Evolutionary conservation across 805 yeast species (phyloP).

Genomic region (Lachancea meyersii): DNA sequence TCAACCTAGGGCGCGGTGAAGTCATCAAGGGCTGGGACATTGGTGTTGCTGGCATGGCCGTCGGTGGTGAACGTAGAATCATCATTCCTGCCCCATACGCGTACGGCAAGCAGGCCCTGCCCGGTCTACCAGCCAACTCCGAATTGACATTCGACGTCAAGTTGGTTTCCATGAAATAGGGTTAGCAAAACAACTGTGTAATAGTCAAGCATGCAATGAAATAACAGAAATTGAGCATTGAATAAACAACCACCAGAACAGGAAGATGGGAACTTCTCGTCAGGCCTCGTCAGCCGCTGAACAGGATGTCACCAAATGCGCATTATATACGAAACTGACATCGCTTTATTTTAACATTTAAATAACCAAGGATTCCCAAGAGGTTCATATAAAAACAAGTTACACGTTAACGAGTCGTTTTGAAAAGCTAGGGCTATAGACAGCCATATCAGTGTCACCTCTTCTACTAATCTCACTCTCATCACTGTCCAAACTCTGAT

Average conservation of each 20-base stretch:
- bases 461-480: too few relatives aligned
- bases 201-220: background rate
- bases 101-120: conserved; percentile 87
- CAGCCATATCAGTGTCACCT: too few relatives aligned
- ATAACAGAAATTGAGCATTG: background rate
- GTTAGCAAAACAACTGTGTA: background rate
- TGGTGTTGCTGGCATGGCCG: conserved; percentile 98
- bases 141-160: conserved; percentile 95
- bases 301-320: too few relatives aligned
- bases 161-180: conserved; percentile 81
- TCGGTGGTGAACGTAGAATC: conserved; percentile 98
- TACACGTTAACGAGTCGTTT: too few relatives aligned
- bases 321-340: too few relatives aligned
- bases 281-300: too few relatives aligned
- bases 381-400: too few relatives aligned
- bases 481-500: too few relatives aligned
- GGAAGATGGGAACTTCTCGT: too few relatives aligned
- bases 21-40: conserved; percentile 98
- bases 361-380: too few relatives aligned
- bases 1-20: conserved; percentile 92
- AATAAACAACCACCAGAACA: background rate
- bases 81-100: conserved; percentile 95
- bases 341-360: too few relatives aligned
- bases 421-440: too few relatives aligned
- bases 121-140: conserved; percentile 97